phyloP scores from a whole-genome alignment of 2,329 filamentous ascomycete genomes.

The Nemania abortiva region DNA sequence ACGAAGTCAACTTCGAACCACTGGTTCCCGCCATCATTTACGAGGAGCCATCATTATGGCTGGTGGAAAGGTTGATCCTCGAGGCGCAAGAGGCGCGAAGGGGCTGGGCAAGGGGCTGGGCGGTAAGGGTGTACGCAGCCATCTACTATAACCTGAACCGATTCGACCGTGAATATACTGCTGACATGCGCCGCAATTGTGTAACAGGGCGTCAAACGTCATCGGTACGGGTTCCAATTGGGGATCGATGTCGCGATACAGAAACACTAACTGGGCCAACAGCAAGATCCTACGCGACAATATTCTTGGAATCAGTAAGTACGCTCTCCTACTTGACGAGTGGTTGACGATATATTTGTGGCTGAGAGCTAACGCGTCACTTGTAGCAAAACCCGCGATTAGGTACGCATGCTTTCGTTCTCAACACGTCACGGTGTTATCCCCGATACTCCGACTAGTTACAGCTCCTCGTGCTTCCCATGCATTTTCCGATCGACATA shows the following conservation, averaged over 20 bases:
- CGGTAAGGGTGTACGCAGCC: constrained; percentile 45
- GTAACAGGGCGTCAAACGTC: constrained; percentile 45
- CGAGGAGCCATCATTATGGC: constrained; percentile 7
- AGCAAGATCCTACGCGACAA: constrained; percentile 53
- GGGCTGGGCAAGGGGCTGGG: constrained; percentile 44
- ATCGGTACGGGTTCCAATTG: constrained; percentile 41
- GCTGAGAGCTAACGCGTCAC: constrained; percentile 35
- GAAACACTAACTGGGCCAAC: constrained; percentile 7
- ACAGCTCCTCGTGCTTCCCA: background rate
- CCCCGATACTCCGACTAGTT: background rate
- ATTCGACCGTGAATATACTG: constrained; percentile 3
- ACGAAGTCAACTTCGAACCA: background rate
- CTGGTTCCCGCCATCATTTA: background rate
- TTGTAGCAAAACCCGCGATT: constrained; percentile 65
- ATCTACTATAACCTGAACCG: constrained; percentile 1
- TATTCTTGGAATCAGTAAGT: constrained; percentile 51
- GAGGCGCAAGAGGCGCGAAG: constrained; percentile 41
- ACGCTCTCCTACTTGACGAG: background rate
- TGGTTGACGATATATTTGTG: background rate
- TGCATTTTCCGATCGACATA: background rate
- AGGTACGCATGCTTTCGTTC: constrained; percentile 54
- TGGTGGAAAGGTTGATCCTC: constrained; percentile 30
- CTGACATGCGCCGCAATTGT: constrained; percentile 31
- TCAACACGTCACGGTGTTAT: background rate
- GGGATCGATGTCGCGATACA: constrained; percentile 8